phyloP scores from a whole-genome alignment of 345 rosid genomes.

The Gossypioides kirkii region DNA sequence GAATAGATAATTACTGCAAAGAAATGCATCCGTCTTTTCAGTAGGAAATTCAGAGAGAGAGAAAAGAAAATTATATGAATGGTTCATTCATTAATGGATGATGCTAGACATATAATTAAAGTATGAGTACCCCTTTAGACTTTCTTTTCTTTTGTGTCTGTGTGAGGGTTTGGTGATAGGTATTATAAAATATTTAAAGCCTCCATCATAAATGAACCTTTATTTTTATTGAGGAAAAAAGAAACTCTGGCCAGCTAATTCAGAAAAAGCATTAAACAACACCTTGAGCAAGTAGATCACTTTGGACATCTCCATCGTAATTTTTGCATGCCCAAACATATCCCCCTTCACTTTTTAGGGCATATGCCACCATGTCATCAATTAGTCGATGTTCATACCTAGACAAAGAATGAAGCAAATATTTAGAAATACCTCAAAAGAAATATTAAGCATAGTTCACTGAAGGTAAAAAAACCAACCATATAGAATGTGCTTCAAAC shows the following conservation, averaged over 20 bases:
- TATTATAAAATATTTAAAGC: neutral
- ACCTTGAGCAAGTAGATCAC: constrained; percentile 99
- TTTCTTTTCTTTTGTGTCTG: neutral
- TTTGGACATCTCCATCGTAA: constrained; percentile 97
- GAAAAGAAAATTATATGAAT: neutral
- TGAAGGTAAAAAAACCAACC: constrained; percentile 36
- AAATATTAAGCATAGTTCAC: neutral
- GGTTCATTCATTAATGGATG: neutral
- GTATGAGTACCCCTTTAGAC: neutral
- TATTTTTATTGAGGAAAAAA: neutral
- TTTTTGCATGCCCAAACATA: constrained; percentile 99
- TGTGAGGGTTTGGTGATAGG: neutral
- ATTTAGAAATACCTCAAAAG: constrained; percentile 5
- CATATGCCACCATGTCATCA: constrained; percentile 99
- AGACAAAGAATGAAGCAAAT: constrained; percentile 7
- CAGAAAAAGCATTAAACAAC: neutral
- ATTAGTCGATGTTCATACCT: constrained; percentile 99
- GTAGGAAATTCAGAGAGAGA: neutral
- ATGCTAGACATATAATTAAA: neutral
- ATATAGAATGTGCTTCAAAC: constrained; percentile 86
- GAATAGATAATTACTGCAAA: neutral
- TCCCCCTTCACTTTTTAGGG: constrained; percentile 91
- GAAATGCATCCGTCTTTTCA: neutral
- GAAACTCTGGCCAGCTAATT: neutral
- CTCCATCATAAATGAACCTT: neutral